Conservation (phyloP, 495 filamentous ascomycete species). For the Hypoxylon crocopeplum region DNA sequence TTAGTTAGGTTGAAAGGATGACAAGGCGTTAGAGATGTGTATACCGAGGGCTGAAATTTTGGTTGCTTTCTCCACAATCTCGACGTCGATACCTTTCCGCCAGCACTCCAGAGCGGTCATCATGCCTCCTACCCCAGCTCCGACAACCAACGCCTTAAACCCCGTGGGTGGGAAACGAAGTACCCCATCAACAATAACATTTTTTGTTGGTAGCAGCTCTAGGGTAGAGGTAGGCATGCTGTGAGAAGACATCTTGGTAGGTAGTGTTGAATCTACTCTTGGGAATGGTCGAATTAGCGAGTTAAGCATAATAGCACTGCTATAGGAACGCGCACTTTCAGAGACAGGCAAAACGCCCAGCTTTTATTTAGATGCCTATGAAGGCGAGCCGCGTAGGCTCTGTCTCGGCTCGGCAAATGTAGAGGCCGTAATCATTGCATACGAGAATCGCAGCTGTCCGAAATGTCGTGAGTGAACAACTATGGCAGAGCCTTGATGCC, state of each 20-base stretch:
- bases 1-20: not conserved
- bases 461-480: not conserved
- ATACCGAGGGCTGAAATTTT: constrained; percentile 33
- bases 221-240: not conserved
- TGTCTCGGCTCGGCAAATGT: too few species aligned
- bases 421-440: too few species aligned
- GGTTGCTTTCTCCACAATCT: constrained; percentile 54
- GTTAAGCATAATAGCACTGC: too few species aligned
- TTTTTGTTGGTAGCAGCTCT: not conserved
- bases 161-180: constrained; percentile 43
- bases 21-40: not conserved
- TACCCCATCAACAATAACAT: constrained; percentile 19
- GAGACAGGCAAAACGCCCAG: too few species aligned
- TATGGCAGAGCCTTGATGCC: not conserved
- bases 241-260: not conserved
- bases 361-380: too few species aligned
- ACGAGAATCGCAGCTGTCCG: too few species aligned
- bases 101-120: constrained; percentile 64
- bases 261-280: not conserved
- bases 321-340: too few species aligned
- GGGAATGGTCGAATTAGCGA: not conserved
- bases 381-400: too few species aligned
- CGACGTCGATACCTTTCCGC: constrained; percentile 65
- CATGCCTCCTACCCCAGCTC: constrained; percentile 64
- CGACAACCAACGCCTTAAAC: constrained; percentile 63